A percentile compares a stretch with the other conserved stretches of the same genome.
Conservation (phyloP, 345 rosid species). For the Limnanthes douglasii region DNA sequence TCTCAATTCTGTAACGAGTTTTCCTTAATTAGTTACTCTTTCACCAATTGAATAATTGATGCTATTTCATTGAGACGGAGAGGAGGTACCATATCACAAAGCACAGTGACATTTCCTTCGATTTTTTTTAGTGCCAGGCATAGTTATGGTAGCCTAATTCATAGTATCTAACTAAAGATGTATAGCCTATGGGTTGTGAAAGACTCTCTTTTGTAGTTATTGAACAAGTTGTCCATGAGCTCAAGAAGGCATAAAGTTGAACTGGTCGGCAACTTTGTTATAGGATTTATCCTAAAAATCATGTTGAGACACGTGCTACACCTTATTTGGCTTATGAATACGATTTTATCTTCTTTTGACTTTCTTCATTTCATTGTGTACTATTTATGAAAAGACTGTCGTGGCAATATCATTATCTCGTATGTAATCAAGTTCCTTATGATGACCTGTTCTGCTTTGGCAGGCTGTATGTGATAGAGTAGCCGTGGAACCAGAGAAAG, state of each 20-base stretch:
- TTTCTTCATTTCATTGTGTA: neutral
- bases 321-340: neutral
- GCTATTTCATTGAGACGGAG: too few relatives aligned
- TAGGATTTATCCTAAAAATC: neutral
- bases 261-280: neutral
- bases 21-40: too few relatives aligned
- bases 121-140: too few relatives aligned
- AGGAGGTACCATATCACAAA: too few relatives aligned
- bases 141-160: too few relatives aligned
- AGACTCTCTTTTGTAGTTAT: too few relatives aligned
- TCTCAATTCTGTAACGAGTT: too few relatives aligned
- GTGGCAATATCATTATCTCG: neutral
- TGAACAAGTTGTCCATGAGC: too few relatives aligned
- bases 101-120: too few relatives aligned
- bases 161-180: too few relatives aligned
- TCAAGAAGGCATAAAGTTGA: neutral
- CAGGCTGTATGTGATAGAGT: conserved; percentile 55
- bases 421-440: neutral
- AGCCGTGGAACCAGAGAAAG: conserved; percentile 47
- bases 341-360: neutral
- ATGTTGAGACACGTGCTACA: neutral
- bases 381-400: neutral
- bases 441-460: conserved; percentile 7
- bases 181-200: too few relatives aligned
- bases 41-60: too few relatives aligned